Evolutionary conservation across 805 yeast species (phyloP).

Genomic region (Alloascoidea hylecoeti): DNA sequence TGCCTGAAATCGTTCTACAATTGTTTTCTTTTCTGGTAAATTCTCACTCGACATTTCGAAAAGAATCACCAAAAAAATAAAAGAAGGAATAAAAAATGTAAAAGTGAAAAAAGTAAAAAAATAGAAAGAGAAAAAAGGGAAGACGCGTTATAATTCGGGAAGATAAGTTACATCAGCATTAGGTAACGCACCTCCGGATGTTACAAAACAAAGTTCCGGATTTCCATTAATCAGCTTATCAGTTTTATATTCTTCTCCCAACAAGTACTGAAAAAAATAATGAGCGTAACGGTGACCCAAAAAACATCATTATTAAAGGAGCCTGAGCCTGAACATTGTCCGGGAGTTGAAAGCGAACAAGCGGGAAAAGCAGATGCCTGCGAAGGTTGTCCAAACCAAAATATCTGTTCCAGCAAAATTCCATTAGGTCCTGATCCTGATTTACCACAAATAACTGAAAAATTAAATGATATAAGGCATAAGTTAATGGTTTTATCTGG

Average conservation of each 20-base stretch:
- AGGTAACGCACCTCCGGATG: no score
- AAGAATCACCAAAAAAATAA: neutral
- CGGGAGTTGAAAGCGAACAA: constrained; percentile 88
- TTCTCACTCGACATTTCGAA: neutral
- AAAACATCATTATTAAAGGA: no score
- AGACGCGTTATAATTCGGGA: no score
- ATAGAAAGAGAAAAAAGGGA: no score
- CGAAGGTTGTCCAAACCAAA: constrained; percentile 87
- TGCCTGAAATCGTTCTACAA: neutral
- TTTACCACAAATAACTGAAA: constrained; percentile 55
- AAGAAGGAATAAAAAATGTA: no score
- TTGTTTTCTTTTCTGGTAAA: neutral
- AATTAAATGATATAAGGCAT: constrained; percentile 54
- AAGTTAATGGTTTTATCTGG: constrained; percentile 65
- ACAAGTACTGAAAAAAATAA: no score
- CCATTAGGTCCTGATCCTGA: constrained; percentile 97
- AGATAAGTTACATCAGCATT: no score
- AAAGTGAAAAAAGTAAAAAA: no score
- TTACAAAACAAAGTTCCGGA: no score
- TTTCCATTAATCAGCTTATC: no score
- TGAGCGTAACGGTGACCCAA: no score
- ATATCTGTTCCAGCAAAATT: constrained; percentile 66
- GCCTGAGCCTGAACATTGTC: constrained; percentile 95
- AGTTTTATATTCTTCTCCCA: no score
- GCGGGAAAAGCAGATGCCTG: constrained; percentile 97